Percentiles rank a stretch among this genome's conserved stretches.
These are phyloP conservation scores for Venturia nashicola DNA, from an alignment of 2,329 filamentous ascomycete genomes.

Conservation along the genomic window DNA sequence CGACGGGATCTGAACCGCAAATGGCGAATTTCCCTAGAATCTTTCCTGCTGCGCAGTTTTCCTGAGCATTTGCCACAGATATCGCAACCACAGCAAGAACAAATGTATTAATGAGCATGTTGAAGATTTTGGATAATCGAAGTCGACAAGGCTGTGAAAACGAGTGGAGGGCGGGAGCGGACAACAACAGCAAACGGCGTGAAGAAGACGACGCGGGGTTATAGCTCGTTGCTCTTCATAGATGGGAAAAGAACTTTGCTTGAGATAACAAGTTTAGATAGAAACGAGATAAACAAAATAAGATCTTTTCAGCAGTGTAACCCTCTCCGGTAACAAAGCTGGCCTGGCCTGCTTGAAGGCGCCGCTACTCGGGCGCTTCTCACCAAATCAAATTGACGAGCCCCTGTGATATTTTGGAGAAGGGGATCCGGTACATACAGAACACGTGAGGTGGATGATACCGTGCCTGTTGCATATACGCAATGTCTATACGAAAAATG, in stretches of 20 bases:
- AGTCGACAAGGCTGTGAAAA: not conserved
- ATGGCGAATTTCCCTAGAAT: constrained; percentile 9
- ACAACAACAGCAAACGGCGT: not conserved
- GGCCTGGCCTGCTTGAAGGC: not conserved
- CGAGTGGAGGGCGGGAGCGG: not conserved
- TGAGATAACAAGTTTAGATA: not conserved
- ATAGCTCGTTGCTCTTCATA: not conserved
- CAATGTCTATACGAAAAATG: not conserved
- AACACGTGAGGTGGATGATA: constrained; percentile 1
- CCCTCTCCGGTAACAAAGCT: not conserved
- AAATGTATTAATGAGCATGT: constrained; percentile 4
- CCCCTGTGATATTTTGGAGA: not conserved
- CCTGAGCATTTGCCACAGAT: not conserved
- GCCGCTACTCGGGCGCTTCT: not conserved
- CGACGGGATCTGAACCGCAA: constrained; percentile 7
- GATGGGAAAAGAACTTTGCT: not conserved
- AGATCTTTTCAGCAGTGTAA: not conserved
- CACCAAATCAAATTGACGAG: not conserved
- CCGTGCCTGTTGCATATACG: not conserved
- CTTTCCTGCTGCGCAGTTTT: constrained; percentile 3
- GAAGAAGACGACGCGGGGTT: not conserved
- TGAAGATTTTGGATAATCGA: not conserved
- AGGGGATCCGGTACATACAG: not conserved
- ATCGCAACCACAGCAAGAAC: not conserved
- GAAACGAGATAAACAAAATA: not conserved